These are phyloP conservation scores for Trichoderma pleuroti DNA, from an alignment of 2,329 filamentous ascomycete genomes.

Conservation along the genomic window DNA sequence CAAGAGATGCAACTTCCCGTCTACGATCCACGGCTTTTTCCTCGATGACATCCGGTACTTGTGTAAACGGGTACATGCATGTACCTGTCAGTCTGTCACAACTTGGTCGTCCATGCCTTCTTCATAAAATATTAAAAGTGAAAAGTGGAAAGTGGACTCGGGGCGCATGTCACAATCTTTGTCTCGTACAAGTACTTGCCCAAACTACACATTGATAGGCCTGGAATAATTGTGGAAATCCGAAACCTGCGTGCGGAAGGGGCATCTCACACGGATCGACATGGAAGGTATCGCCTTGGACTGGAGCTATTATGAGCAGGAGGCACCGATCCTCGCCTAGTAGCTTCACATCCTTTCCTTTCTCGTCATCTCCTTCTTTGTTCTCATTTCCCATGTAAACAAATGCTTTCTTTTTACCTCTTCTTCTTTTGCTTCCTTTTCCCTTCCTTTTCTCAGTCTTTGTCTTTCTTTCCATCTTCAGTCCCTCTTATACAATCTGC, in stretches of 20 bases:
- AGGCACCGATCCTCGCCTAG: neutral
- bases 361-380: constrained; percentile 9
- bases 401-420: neutral
- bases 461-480: constrained; percentile 12
- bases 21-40: neutral
- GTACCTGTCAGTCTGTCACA: neutral
- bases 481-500: neutral
- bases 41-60: neutral
- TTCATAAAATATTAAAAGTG: neutral
- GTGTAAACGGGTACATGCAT: neutral
- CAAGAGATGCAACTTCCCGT: constrained; percentile 3
- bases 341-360: constrained; percentile 7
- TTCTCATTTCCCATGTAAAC: constrained; percentile 18
- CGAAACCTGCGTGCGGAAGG: constrained; percentile 7
- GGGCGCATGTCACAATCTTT: neutral
- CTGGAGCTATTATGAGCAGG: neutral
- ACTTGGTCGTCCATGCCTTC: neutral
- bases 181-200: neutral
- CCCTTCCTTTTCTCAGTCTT: neutral
- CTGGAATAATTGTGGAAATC: neutral
- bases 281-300: neutral
- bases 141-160: neutral
- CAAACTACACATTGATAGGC: neutral
- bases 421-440: neutral
- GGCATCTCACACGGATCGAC: neutral